Evolutionary conservation across 768 basidiomycete genomes (phyloP), one percentile per base, ranked within the genome.

Genomic region (Galerina sulciceps): DNA sequence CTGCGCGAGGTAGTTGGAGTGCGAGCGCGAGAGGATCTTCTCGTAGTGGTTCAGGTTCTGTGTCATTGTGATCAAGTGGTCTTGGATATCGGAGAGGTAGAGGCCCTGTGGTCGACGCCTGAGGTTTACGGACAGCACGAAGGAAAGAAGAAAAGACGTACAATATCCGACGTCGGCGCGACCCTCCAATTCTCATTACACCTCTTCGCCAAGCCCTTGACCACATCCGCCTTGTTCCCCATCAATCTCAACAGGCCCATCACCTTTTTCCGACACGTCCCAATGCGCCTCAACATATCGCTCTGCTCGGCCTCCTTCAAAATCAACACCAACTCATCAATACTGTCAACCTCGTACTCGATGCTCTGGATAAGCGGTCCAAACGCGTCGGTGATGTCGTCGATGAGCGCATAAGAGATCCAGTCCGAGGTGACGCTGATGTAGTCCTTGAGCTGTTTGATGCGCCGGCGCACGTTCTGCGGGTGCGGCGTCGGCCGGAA

Each of bases 31-130:
- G 9, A 99, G 82, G 69, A 99, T 99, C 81, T 99, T 99, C 72
- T 99, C 97, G 79, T 99, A 99, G 75, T 99, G 97, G 72, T 99
- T 99, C 81, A 99, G 72, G 71, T 96, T 99, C 76, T 99, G 97
- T 2, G 97, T 99, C 95, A 99, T 99, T 18, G 97, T 99, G 75
- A 99, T 99, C 73, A 99, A 76, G 77, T 99, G 97, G 73, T 99
- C 97, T 83, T 79, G 34, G 11, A 13, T 13, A 17, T 35, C 50
- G 49, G 18, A 45, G 4, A 35, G 26, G 41, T 26, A 40, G 37
- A 37, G 26, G 26, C 26, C 26, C 26, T 31, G 26, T 31, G 26
- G 26, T 3, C 26, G 2, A 31, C 26, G 26, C 4, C 8, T 31
- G 26, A 31, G 26, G 26, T 31, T 3, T 8, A 31, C 26, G 8